Evolutionary conservation across 1,284 basidiomycete genomes (phyloP).

Genomic region (Limonomyces culmigenus): DNA sequence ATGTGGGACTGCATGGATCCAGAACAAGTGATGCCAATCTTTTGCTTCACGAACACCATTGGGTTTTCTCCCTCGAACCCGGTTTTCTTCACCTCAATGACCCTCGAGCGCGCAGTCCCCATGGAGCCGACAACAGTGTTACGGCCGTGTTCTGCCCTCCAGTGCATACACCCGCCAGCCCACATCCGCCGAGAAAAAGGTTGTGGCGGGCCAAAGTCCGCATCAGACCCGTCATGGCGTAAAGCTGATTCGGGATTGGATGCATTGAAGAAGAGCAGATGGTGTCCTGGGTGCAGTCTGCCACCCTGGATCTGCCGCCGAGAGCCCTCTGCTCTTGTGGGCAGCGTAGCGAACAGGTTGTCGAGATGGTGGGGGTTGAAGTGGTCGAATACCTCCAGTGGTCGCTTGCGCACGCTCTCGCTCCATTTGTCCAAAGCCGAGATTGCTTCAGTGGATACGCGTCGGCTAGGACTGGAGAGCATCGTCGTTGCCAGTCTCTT

Average conservation of each 20-base stretch:
- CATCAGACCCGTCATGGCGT: slow-evolving; percentile 56
- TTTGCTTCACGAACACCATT: slow-evolving; percentile 70
- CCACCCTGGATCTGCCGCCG: too few species aligned
- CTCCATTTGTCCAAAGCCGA: too few species aligned
- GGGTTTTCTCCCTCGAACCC: slow-evolving; percentile 26
- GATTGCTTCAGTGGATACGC: too few species aligned
- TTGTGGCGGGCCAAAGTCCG: slow-evolving; percentile 50
- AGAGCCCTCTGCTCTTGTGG: too few species aligned
- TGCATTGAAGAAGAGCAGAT: slow-evolving; percentile 63
- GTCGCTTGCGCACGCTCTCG: too few species aligned
- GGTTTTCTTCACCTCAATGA: slow-evolving; percentile 53
- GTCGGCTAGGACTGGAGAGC: too few species aligned
- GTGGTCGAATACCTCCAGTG: too few species aligned
- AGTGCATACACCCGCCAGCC: slow-evolving; percentile 60
- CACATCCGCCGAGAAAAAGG: slow-evolving; percentile 74
- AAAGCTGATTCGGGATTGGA: slow-evolving; percentile 39
- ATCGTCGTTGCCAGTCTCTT: too few species aligned
- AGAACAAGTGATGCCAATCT: slow-evolving; percentile 27
- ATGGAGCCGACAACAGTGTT: slow-evolving; percentile 35
- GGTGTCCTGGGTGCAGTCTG: too few species aligned
- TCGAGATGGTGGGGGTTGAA: too few species aligned
- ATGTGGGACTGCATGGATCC: slow-evolving; percentile 21
- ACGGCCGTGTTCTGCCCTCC: slow-evolving; percentile 34
- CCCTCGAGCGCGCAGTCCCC: slow-evolving; percentile 30
- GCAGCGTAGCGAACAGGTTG: too few species aligned